Evolutionary conservation across 495 filamentous ascomycete species (phyloP), one percentile per base, ranked within the genome.

Genomic region (Alectoria sarmentosa): DNA sequence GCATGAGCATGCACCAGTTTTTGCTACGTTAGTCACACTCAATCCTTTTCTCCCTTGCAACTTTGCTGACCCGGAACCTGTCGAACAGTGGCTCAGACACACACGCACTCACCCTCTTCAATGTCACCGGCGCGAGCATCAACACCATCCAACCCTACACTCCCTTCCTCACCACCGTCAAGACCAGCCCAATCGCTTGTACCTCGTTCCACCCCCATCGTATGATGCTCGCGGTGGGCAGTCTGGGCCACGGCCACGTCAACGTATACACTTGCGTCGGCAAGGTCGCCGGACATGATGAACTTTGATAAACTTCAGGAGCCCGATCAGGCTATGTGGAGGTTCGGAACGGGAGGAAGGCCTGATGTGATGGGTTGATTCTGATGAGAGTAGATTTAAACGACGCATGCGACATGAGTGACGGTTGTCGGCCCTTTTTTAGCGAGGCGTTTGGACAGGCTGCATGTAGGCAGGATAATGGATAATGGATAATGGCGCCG

Each of bases 201-300:
- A 93, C 93, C 5, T 88, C 91, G 0, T 99, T 98, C 80, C 94
- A 99, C 75, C 94, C 94, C 6, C 94, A 99, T 71, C 86, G 90
- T 23, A 94, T 96, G 79, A 83, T 98, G 75, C 78, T 99, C 59
- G 94, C 91, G 26, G 92, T 87, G 65, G 88, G 91, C 0, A 90
- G 88, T 14, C 76, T 86, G 13, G 84, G 86, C 13, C 87, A 90
- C 67, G 82, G 86, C 59, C 83, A 90, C 68, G 80, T 92, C 66
- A 91, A 89, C 73, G 75, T 93, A 9, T 91, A 87, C 68, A 78
- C 80, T 23, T 91, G 86, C 48, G 67, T 44, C 38, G 67, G 61
- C 19, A 63, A 62, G 15, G 57, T 8, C 15, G 52, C 30, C 0
- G 52, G 15, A 3, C 52, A 55, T 2, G 52, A 55, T 5, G 30